A percentile compares a stretch with the other conserved stretches of the same genome.
These are phyloP conservation scores for Magnusiomyces suaveolens DNA, from an alignment of 1,139 yeast species.

Conservation along the genomic window DNA sequence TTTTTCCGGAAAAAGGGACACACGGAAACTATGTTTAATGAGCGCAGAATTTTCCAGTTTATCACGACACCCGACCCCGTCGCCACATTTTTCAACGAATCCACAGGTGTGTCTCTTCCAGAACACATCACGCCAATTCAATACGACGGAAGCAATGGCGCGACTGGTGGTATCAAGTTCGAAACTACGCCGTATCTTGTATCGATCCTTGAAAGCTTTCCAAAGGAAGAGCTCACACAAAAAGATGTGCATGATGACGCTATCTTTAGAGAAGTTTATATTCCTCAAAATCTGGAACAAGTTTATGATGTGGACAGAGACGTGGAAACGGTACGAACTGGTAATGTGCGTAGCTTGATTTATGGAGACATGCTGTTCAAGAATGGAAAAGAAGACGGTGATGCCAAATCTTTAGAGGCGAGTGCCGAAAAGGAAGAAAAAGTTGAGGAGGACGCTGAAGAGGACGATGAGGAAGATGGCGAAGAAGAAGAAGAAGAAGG, in stretches of 20 bases:
- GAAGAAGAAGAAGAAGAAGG: conserved; percentile 34
- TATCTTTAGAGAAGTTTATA: conserved; percentile 75
- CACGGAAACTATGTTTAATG: conserved; percentile 62
- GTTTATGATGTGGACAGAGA: conserved; percentile 62
- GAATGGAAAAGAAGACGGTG: conserved; percentile 30
- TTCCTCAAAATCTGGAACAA: conserved; percentile 53
- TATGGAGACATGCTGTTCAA: conserved; percentile 30
- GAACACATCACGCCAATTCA: conserved; percentile 9
- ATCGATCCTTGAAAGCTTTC: conserved; percentile 27
- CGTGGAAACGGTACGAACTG: conserved; percentile 68
- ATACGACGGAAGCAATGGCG: neutral
- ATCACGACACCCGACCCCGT: conserved; percentile 35
- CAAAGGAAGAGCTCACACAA: conserved; percentile 32
- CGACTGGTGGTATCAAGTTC: conserved; percentile 12
- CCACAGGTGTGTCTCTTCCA: conserved; percentile 19
- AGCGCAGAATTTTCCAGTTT: conserved; percentile 69
- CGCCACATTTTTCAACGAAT: conserved; percentile 28
- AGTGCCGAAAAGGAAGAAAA: conserved; percentile 2
- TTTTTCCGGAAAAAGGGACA: conserved; percentile 61
- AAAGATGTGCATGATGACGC: conserved; percentile 67
- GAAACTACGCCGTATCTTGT: conserved; percentile 28
- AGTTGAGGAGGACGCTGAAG: conserved; percentile 15
- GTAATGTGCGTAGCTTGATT: conserved; percentile 68
- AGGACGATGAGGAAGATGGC: conserved; percentile 30
- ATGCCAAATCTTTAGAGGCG: conserved; percentile 20